phyloP scores from a whole-genome alignment of 192 early-diverging fungal genomes.

The Diversispora epigaea region DNA sequence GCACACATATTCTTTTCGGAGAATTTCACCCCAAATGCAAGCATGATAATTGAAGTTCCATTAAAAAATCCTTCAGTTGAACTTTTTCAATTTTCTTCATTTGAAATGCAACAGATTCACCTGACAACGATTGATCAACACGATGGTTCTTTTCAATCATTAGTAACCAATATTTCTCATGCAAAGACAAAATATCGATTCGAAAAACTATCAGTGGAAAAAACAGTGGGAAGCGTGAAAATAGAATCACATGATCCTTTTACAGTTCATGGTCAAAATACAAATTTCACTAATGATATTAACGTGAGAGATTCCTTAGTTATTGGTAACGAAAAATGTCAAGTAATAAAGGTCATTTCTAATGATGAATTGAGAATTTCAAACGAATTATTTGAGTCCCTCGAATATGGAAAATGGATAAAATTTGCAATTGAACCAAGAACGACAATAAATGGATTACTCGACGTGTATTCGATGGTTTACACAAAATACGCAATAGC shows the following conservation, averaged over 20 bases:
- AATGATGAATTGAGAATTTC: slow-evolving; percentile 20
- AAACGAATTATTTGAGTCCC: not conserved
- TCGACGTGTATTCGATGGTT: slow-evolving; percentile 26
- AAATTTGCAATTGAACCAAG: slow-evolving; percentile 1
- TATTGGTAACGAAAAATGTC: slow-evolving; percentile 20
- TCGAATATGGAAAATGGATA: slow-evolving; percentile 2
- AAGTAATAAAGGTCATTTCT: slow-evolving; percentile 17
- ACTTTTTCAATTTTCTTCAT: slow-evolving; percentile 15
- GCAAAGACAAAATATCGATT: slow-evolving; percentile 22
- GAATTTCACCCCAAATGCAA: not conserved
- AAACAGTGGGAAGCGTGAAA: not conserved
- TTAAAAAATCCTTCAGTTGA: slow-evolving; percentile 2
- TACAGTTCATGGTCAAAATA: slow-evolving; percentile 19
- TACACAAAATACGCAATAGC: slow-evolving; percentile 26
- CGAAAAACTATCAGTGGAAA: not conserved
- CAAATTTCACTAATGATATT: slow-evolving; percentile 6
- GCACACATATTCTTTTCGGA: slow-evolving; percentile 7
- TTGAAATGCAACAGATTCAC: slow-evolving; percentile 27
- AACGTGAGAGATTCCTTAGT: slow-evolving; percentile 23
- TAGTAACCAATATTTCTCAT: slow-evolving; percentile 18
- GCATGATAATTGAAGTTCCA: not conserved
- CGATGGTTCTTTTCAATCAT: slow-evolving; percentile 1
- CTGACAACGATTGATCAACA: slow-evolving; percentile 9
- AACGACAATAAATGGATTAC: slow-evolving; percentile 16
- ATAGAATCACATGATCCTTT: slow-evolving; percentile 2